Conservation (phyloP, 108 stramenopile genomes). For the Nitzschia inconspicua region DNA sequence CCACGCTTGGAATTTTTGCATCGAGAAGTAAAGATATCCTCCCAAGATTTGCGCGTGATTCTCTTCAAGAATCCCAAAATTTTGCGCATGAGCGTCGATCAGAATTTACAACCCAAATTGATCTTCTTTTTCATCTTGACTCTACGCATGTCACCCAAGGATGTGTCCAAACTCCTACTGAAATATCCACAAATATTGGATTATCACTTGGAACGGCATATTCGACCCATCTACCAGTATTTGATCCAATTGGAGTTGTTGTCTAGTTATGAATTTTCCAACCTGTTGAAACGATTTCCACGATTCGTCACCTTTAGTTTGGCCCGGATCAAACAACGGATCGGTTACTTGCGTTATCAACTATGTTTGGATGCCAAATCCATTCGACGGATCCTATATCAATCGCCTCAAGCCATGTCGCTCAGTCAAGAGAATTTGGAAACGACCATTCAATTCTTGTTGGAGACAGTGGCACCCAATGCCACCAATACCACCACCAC, state of each 20-base stretch:
- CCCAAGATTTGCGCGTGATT: slow-evolving; percentile 47
- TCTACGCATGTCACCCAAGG: slow-evolving; percentile 46
- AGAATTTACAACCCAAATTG: slow-evolving; percentile 72
- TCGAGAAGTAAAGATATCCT: slow-evolving; percentile 49
- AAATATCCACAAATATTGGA: slow-evolving; percentile 69
- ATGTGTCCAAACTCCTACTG: slow-evolving; percentile 50
- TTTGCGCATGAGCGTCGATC: slow-evolving; percentile 61
- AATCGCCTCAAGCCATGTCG: slow-evolving; percentile 64
- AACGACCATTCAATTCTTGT: slow-evolving; percentile 58
- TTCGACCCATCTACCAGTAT: slow-evolving; percentile 62
- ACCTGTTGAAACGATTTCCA: slow-evolving; percentile 63
- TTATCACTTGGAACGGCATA: slow-evolving; percentile 71
- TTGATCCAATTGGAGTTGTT: slow-evolving; percentile 56
- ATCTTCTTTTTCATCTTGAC: slow-evolving; percentile 75
- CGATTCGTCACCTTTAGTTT: slow-evolving; percentile 65
- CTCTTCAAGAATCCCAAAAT: slow-evolving; percentile 58
- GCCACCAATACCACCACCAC: background rate
- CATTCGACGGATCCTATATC: slow-evolving; percentile 72
- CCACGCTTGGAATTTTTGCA: slow-evolving; percentile 59
- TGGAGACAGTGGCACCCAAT: slow-evolving; percentile 20
- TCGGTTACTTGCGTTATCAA: slow-evolving; percentile 66
- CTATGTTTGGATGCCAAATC: slow-evolving; percentile 58
- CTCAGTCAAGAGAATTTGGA: slow-evolving; percentile 52
- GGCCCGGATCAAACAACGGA: slow-evolving; percentile 64
- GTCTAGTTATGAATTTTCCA: slow-evolving; percentile 49